Percentiles rank a stretch among this genome's conserved stretches.
Evolutionary conservation across 768 basidiomycete species (phyloP).

Genomic region (Strobilomyces echinocephalus): DNA sequence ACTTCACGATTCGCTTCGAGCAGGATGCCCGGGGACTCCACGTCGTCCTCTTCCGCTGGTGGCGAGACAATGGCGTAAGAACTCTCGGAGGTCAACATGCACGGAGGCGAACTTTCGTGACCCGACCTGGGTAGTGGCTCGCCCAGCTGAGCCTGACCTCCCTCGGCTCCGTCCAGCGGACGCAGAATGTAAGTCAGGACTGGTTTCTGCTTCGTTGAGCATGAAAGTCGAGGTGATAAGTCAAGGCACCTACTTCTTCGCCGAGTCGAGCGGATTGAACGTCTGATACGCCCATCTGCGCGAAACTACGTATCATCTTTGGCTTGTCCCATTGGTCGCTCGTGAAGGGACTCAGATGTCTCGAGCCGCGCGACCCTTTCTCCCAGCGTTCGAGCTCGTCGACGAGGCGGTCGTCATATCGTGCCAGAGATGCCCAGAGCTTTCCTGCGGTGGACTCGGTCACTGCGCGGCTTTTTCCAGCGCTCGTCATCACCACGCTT

Average conservation of each 20-base stretch:
- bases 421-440: conserved; percentile 71
- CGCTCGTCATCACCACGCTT: conserved; percentile 46
- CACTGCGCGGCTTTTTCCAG: conserved; percentile 34
- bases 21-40: conserved; percentile 41
- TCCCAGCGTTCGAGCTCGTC: conserved; percentile 62
- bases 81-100: not conserved
- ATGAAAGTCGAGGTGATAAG: not conserved
- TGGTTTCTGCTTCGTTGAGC: conserved; percentile 29
- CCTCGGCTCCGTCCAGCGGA: conserved; percentile 29
- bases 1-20: conserved; percentile 67
- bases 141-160: conserved; percentile 39
- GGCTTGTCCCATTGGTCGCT: conserved; percentile 61
- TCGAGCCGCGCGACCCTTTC: conserved; percentile 41
- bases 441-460: conserved; percentile 33
- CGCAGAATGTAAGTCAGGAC: conserved; percentile 42
- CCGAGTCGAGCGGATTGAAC: not conserved
- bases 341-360: conserved; percentile 40
- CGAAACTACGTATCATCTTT: conserved; percentile 80
- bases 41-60: conserved; percentile 7
- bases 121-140: conserved; percentile 8
- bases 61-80: not conserved
- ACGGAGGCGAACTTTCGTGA: not conserved
- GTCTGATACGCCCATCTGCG: conserved; percentile 46
- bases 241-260: conserved; percentile 10
- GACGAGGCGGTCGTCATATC: conserved; percentile 73